Conservation (phyloP, 73 alveolate genomes). For the Paramecium tetraurelia region DNA sequence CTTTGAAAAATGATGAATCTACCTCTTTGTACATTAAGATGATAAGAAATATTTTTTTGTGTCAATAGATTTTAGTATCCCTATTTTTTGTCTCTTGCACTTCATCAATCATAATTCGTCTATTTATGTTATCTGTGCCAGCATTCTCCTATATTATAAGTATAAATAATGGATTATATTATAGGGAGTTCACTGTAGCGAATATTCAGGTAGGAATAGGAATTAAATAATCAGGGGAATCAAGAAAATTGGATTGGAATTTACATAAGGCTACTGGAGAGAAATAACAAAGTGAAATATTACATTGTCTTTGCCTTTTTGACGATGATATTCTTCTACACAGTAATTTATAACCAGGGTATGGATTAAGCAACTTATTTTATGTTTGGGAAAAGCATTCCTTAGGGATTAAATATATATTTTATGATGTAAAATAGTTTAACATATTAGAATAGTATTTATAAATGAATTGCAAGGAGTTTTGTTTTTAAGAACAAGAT, state of each 20-base stretch:
- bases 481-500: conserved; percentile 55
- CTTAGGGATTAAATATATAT: conserved; percentile 21
- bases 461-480: not conserved
- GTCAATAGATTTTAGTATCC: not conserved
- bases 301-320: not conserved
- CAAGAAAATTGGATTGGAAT: not conserved
- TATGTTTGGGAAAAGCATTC: conserved; percentile 26
- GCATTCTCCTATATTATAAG: not conserved
- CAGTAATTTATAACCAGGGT: not conserved
- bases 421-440: not conserved
- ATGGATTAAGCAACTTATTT: not conserved
- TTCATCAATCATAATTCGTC: conserved; percentile 24
- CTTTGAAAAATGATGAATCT: not conserved
- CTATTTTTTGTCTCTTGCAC: not conserved
- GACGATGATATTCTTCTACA: conserved; percentile 13
- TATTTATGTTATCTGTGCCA: conserved; percentile 13
- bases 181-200: not conserved
- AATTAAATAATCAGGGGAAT: not conserved
- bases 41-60: not conserved
- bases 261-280: not conserved
- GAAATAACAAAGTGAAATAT: not conserved
- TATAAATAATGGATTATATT: not conserved
- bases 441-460: not conserved
- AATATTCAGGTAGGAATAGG: not conserved
- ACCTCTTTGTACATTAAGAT: not conserved